phyloP scores from a whole-genome alignment of 768 basidiomycete genomes.

The Sistotremastrum niveocremeum region DNA sequence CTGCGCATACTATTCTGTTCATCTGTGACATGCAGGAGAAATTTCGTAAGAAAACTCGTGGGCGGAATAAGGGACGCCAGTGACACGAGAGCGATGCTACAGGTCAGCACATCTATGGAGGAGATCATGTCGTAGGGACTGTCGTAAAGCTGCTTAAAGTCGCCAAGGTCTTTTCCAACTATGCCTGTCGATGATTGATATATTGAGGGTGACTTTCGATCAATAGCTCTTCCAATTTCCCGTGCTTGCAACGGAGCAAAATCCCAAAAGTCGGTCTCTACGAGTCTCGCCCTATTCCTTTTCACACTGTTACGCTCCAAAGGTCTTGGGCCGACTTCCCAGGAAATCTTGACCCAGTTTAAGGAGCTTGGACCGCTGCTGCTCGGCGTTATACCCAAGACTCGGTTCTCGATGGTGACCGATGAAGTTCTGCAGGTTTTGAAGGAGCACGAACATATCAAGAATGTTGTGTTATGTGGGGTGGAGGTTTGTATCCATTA shows the following conservation, averaged over 20 bases:
- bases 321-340: slow-evolving; percentile 60
- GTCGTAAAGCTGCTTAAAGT: slow-evolving; percentile 65
- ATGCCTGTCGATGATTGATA: background rate
- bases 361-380: slow-evolving; percentile 40
- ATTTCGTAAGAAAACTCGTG: slow-evolving; percentile 37
- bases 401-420: slow-evolving; percentile 76
- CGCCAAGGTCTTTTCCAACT: slow-evolving; percentile 34
- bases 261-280: slow-evolving; percentile 47
- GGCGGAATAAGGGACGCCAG: too few relatives aligned
- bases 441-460: slow-evolving; percentile 26
- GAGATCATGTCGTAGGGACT: slow-evolving; percentile 54
- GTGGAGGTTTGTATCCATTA: slow-evolving; percentile 52
- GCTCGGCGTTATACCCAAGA: slow-evolving; percentile 58
- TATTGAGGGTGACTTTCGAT: background rate
- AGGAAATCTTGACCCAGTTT: slow-evolving; percentile 36
- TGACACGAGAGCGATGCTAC: too few relatives aligned
- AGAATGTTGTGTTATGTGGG: slow-evolving; percentile 65
- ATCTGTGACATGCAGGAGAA: slow-evolving; percentile 75
- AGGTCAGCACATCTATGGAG: slow-evolving; percentile 47
- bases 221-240: slow-evolving; percentile 47
- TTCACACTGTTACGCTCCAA: slow-evolving; percentile 1
- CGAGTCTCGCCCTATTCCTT: background rate
- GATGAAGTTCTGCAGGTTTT: slow-evolving; percentile 48
- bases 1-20: slow-evolving; percentile 39
- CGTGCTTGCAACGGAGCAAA: slow-evolving; percentile 77